Base-by-base conservation (phyloP, 2,329 filamentous ascomycete species). In the Alternaria sp. region DNA sequence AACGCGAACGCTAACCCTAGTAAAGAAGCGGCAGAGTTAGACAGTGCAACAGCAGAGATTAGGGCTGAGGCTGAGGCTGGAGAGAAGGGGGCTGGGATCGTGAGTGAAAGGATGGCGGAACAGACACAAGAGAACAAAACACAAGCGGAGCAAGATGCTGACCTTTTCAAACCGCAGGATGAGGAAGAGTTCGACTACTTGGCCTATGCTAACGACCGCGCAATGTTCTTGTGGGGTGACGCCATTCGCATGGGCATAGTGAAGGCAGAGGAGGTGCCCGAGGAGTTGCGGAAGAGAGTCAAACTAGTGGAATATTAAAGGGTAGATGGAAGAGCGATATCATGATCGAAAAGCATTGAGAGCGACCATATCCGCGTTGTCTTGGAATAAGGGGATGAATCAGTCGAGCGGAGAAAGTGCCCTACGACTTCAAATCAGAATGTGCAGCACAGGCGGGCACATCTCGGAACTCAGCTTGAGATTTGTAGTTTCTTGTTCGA, bases 201-300 rank as follows among this genome's bases (percentile, higher is more conserved):
- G 25, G 88, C 87, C 11, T 99, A 98, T 80, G 89, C 95, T 8
- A 92, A 97, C 79, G 92, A 97, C 67, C 86, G 95, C 14, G 94
- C 93, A 0, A 84, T 95, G 81, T 95, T 97, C 80, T 95, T 99
- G 81, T 96, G 94, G 92, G 94, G 93, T 1, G 95, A 99, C 81
- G 89, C 93, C 54, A 82, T 98, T 57, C 82, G 85, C 57, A 79
- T 97, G 79, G 93, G 93, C 0, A 80, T 99, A 40, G 84, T 95
- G 40, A 88, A 86, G 75, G 78, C 84, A 63, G 90, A 94, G 68
- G 93, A 97, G 25, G 80, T 99, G 66, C 93, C 93, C 0, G 84
- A 86, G 66, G 83, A 84, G n/a, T 73, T 97, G 72, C 81, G 85
- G 67, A 76, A 80, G 52, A 85, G 84, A 74, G 74, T 96, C 62